A percentile compares a stretch with the other conserved stretches of the same genome.
Conservation (phyloP, 2,329 filamentous ascomycete genomes). For the Bipolaris oryzae region DNA sequence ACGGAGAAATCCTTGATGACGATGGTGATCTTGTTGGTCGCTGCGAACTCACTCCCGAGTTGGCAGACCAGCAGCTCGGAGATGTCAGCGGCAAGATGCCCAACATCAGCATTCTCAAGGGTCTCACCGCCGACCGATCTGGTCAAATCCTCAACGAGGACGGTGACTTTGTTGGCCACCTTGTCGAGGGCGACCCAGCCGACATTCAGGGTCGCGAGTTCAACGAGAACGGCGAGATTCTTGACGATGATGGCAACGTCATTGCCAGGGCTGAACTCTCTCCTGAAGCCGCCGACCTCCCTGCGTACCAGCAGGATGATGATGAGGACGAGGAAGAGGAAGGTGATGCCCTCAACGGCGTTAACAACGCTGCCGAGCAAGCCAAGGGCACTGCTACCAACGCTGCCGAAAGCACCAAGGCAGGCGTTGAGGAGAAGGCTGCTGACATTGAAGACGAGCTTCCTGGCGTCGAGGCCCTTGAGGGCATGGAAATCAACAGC, state of each 20-base stretch:
- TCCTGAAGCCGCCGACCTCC: constrained; percentile 51
- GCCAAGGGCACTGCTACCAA: constrained; percentile 43
- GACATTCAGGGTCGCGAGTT: constrained; percentile 57
- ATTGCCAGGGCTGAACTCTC: constrained; percentile 59
- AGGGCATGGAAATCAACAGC: constrained; percentile 58
- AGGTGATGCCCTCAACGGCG: constrained; percentile 30
- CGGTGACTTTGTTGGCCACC: constrained; percentile 56
- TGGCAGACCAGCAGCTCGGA: constrained; percentile 50
- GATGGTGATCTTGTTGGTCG: constrained; percentile 62
- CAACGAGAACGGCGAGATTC: constrained; percentile 61
- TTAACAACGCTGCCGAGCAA: constrained; percentile 22
- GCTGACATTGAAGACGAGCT: constrained; percentile 56
- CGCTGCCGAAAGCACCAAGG: constrained; percentile 33
- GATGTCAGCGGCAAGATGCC: constrained; percentile 50
- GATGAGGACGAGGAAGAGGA: constrained; percentile 40
- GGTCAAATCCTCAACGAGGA: constrained; percentile 59
- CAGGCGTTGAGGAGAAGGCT: constrained; percentile 39
- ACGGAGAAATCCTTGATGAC: constrained; percentile 62
- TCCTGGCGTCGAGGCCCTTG: constrained; percentile 58
- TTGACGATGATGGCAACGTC: constrained; percentile 61
- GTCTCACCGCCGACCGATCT: constrained; percentile 54
- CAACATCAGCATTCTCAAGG: constrained; percentile 55
- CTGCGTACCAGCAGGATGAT: constrained; percentile 39
- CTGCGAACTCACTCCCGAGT: constrained; percentile 57
- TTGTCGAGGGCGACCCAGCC: constrained; percentile 56